phyloP scores from a whole-genome alignment of 1,284 basidiomycete species.

The Sanghuangporus weigelae region DNA sequence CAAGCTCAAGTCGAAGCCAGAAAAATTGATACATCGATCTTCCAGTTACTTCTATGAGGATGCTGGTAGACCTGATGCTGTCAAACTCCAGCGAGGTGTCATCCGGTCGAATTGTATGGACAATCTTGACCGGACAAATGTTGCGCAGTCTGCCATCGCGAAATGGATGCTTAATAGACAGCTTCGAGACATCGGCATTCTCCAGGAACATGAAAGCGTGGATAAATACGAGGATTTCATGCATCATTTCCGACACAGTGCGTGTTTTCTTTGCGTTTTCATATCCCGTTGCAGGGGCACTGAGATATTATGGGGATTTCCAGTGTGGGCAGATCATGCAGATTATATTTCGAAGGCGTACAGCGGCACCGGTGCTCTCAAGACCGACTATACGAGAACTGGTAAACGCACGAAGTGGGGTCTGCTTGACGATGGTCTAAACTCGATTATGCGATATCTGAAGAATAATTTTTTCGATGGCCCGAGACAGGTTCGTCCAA shows the following conservation, averaged over 20 bases:
- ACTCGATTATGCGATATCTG: conserved; percentile 83
- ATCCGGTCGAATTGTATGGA: conserved; percentile 93
- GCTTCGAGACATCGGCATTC: conserved; percentile 65
- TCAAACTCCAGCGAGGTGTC: conserved; percentile 58
- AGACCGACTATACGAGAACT: conserved; percentile 95
- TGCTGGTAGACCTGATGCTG: conserved; percentile 38
- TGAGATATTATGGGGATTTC: conserved; percentile 13
- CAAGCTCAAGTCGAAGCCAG: not conserved
- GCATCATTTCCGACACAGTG: conserved; percentile 85
- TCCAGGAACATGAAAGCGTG: conserved; percentile 63
- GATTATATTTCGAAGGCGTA: conserved; percentile 91
- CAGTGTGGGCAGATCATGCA: conserved; percentile 98
- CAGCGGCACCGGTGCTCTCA: conserved; percentile 92
- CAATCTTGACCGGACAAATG: conserved; percentile 95
- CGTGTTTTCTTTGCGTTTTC: conserved; percentile 27
- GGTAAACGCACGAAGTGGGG: conserved; percentile 85
- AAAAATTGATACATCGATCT: conserved; percentile 3
- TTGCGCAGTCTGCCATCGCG: conserved; percentile 86
- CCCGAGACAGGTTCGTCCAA: conserved; percentile 65
- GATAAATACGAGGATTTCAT: conserved; percentile 79
- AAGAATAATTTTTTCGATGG: conserved; percentile 99
- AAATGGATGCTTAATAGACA: conserved; percentile 84
- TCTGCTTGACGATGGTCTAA: conserved; percentile 81
- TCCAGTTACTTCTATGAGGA: conserved; percentile 73
- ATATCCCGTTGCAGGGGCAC: conserved; percentile 13